Base-by-base conservation (phyloP, 2,329 filamentous ascomycete genomes). In the Neofusicoccum parvum region DNA sequence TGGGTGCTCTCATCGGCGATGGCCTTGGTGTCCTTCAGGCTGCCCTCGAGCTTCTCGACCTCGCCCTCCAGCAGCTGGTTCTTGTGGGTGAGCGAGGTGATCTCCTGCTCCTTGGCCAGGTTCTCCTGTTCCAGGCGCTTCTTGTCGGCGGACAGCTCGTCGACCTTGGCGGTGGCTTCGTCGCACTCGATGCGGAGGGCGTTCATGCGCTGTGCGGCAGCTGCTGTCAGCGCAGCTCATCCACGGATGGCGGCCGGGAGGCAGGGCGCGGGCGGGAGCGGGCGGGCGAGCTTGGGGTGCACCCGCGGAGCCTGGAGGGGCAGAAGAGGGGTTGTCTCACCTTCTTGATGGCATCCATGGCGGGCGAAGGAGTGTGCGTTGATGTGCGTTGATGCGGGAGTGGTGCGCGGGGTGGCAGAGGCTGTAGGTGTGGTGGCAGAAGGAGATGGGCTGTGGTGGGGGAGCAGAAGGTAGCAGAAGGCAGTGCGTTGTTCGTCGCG, bases 101-200 rank as follows among this genome's bases (percentile, higher is more conserved):
- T 96, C 80, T 98, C 94, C 82, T 98, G 94, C 85, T 98, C 95
- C 86, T 98, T 98, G 78, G 90, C 86, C 69, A 97, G 86, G 80
- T 93, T 97, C 84, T 98, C 94, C 81, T 97, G 91, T 83, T 99
- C 94, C 70, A 98, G 87, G 64, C 82, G 80, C 87, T 97, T 98
- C 83, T 97, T 87, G 83, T 92, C 94, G 74, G 81, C 71, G 83
- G 95, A 89, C 72, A 96, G 88, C 82, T 98, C 94, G 78, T 97
- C 92, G 70, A 90, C 90, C 83, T 94, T 91, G 78, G 85, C 82
- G 70, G 88, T 82, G 70, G 92, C 89, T 79, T 95, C 91, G 77
- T 98, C 95, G 76, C 92, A 91, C 87, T 98, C 92, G 81, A 94
- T 83, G 79, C 94, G 94, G 84, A 99, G 92, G 81, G 90, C 86